These are phyloP conservation scores for Alternaria arbusti DNA, from an alignment of 2,329 filamentous ascomycete species.

Conservation along the genomic window DNA sequence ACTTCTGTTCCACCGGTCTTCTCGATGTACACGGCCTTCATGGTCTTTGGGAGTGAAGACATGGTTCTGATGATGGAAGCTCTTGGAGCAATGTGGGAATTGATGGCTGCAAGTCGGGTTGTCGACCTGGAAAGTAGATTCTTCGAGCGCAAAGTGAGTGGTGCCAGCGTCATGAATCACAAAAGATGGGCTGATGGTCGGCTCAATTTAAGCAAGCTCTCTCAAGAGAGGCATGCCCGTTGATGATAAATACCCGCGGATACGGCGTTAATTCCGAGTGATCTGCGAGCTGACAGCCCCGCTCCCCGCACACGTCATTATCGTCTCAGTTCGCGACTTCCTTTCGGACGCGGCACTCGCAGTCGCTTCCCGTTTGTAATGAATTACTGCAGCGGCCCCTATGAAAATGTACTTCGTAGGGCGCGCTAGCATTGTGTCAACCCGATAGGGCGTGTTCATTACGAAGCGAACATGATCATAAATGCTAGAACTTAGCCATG, in stretches of 20 bases:
- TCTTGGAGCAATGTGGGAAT: slow-evolving; percentile 22
- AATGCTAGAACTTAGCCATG: not conserved
- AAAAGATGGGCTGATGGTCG: not conserved
- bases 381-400: not conserved
- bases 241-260: slow-evolving; percentile 14
- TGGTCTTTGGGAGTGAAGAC: slow-evolving; percentile 66
- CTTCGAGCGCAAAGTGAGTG: slow-evolving; percentile 12
- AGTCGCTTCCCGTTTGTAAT: not conserved
- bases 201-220: not conserved
- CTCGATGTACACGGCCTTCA: slow-evolving; percentile 76
- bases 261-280: slow-evolving; percentile 1
- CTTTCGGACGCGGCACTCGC: not conserved
- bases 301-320: slow-evolving; percentile 15
- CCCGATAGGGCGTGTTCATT: not conserved
- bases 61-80: slow-evolving; percentile 39
- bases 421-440: not conserved
- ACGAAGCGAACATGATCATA: not conserved
- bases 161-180: slow-evolving; percentile 23
- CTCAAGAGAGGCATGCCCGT: not conserved
- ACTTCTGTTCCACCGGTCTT: slow-evolving; percentile 76
- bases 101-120: slow-evolving; percentile 25
- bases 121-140: slow-evolving; percentile 10
- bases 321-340: not conserved
- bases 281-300: not conserved
- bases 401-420: not conserved